Base-by-base conservation (phyloP, 306 rosid genomes). In the Fragaria vesca region DNA sequence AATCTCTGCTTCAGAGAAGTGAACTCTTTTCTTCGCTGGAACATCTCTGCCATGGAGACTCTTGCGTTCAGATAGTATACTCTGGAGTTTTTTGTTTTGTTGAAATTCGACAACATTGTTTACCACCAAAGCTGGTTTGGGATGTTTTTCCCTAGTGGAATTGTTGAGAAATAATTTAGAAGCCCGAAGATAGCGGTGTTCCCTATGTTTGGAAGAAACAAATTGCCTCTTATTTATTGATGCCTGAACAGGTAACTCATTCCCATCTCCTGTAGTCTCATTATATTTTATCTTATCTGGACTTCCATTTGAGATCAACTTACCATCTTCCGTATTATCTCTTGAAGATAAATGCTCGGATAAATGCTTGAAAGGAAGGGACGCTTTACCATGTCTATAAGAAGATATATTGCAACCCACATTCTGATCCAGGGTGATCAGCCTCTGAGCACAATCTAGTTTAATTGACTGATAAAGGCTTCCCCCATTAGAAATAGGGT, bases 1-100 rank as follows among this genome's bases (percentile, higher is more conserved):
- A 50, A 80, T 87, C 65, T 77, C 88, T 75, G 86, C 81, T 85
- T 84, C 93, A 71, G 83, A 78, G 85, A 92, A 92, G 73, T 57
- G 87, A 62, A 92, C 97, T 74, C 83, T 86, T 83, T 86, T 92
- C 83, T 70, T 80, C 47, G 55, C 87, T 75, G 75, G 57, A 81
- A 81, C 79, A 81, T 69, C 73, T 78, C 69, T 73, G 50, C 83
- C 80, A 76, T 16, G 81, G 73, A 72, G 30, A 75, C 76, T 77
- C 70, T 74, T 75, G 81, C 75, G 32, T 42, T 78, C 76, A 34
- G 74, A 55, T 54, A 66, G 89, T 66, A 78, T 42, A 78, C 65
- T 77, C 72, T 74, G 47, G 76, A 40, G 67, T 71, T 70, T 84
- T 42, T 61, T 77, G 40, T 72, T 79, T 76, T 72, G 84, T 79